phyloP scores from a whole-genome alignment of 1,284 basidiomycete species.

The Thelephora terrestris region DNA sequence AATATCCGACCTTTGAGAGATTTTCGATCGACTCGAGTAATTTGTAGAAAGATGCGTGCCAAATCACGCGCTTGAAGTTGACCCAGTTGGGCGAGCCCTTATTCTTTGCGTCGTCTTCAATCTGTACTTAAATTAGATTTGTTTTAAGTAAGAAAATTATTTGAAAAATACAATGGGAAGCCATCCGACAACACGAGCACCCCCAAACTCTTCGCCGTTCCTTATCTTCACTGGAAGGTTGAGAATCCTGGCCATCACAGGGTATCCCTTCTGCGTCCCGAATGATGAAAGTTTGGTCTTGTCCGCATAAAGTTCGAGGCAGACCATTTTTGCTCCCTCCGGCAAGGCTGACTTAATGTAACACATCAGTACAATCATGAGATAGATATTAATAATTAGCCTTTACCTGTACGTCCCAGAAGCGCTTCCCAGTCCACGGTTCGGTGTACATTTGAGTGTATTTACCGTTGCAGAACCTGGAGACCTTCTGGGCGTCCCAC shows the following conservation, averaged over 20 bases:
- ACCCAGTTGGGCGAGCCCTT: conserved; percentile 11
- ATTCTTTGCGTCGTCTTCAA: conserved; percentile 12
- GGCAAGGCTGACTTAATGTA: conserved; percentile 13
- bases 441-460: conserved; percentile 20
- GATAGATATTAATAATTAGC: background rate
- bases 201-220: conserved; percentile 27
- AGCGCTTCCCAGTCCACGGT: conserved; percentile 20
- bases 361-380: background rate
- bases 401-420: conserved; percentile 22
- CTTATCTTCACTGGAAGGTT: conserved; percentile 27
- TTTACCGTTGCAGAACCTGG: conserved; percentile 12
- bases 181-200: conserved; percentile 30
- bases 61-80: conserved; percentile 20
- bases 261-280: conserved; percentile 31
- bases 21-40: conserved; percentile 11
- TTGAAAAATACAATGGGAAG: conserved; percentile 26
- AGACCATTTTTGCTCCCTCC: conserved; percentile 15
- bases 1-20: conserved; percentile 14
- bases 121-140: conserved; percentile 3
- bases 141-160: background rate
- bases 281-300: conserved; percentile 34
- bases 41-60: conserved; percentile 19
- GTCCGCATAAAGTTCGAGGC: conserved; percentile 31
- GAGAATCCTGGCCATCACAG: conserved; percentile 26
- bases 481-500: conserved; percentile 19